These are phyloP conservation scores for Wickerhamiella vanderwaltii DNA, from an alignment of 805 yeast genomes.

Conservation along the genomic window DNA sequence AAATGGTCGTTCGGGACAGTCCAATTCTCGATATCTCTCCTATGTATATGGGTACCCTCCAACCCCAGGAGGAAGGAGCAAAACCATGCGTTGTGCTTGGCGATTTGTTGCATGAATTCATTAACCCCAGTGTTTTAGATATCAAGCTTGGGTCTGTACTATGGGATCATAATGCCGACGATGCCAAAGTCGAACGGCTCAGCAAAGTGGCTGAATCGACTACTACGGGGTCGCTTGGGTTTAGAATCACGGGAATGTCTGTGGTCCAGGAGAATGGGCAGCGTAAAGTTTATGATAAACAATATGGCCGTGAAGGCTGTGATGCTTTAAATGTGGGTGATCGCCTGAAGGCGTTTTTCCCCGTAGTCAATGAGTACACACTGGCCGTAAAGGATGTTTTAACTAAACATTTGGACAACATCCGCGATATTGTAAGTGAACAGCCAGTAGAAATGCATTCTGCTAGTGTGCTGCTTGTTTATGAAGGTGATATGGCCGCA, in stretches of 20 bases:
- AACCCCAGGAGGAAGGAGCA: slow-evolving; percentile 6
- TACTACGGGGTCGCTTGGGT: slow-evolving; percentile 66
- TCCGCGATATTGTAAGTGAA: slow-evolving; percentile 52
- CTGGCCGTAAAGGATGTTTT: slow-evolving; percentile 35
- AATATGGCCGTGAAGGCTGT: slow-evolving; percentile 46
- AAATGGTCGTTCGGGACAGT: slow-evolving; percentile 19
- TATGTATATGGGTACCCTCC: slow-evolving; percentile 45
- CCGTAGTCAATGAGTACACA: slow-evolving; percentile 17
- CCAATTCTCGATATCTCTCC: slow-evolving; percentile 36
- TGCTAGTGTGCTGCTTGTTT: slow-evolving; percentile 44
- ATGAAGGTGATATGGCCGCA: slow-evolving; percentile 49
- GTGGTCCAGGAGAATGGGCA: slow-evolving; percentile 32
- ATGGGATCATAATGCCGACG: slow-evolving; percentile 45
- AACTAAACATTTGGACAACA: slow-evolving; percentile 46
- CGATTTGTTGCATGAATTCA: slow-evolving; percentile 52
- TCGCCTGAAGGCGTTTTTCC: slow-evolving; percentile 36
- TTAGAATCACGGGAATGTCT: slow-evolving; percentile 85
- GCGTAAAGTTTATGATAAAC: slow-evolving; percentile 47
- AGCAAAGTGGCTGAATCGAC: slow-evolving; percentile 52
- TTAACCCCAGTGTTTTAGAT: slow-evolving; percentile 63
- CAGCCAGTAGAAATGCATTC: slow-evolving; percentile 24
- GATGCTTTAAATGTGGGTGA: slow-evolving; percentile 36
- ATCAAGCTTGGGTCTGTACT: slow-evolving; percentile 66
- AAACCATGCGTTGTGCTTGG: slow-evolving; percentile 45
- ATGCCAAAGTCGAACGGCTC: slow-evolving; percentile 52